Evolutionary conservation across 2,329 filamentous ascomycete genomes (phyloP).

Genomic region (Boeremia exigua): DNA sequence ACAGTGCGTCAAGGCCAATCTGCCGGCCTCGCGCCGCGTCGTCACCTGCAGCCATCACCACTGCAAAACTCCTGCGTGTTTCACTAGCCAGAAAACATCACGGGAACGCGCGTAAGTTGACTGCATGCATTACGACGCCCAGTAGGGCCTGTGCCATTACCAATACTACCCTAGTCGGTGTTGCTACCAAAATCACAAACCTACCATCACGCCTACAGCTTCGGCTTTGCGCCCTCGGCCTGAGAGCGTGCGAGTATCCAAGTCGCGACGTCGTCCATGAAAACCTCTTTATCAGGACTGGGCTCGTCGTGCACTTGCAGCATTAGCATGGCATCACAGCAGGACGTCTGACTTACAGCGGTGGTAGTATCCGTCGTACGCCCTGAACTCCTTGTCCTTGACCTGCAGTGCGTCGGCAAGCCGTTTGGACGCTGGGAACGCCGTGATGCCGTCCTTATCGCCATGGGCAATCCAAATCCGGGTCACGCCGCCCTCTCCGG

Average conservation of each 20-base stretch:
- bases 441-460: conserved; percentile 72
- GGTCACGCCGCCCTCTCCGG: conserved; percentile 61
- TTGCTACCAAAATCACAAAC: no score
- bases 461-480: conserved; percentile 79
- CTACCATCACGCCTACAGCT: conserved; percentile 37
- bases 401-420: conserved; percentile 66
- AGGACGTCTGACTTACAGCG: conserved; percentile 56
- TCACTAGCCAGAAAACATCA: conserved; percentile 11
- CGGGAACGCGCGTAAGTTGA: conserved; percentile 14
- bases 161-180: no score
- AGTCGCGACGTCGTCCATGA: conserved; percentile 43
- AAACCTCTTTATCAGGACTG: conserved; percentile 41
- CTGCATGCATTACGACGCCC: conserved; percentile 14
- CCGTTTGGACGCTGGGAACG: conserved; percentile 67
- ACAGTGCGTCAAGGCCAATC: neutral
- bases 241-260: conserved; percentile 46
- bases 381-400: conserved; percentile 72
- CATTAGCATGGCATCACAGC: conserved; percentile 20
- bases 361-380: conserved; percentile 81
- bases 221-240: conserved; percentile 39
- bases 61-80: conserved; percentile 12
- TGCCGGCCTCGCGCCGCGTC: conserved; percentile 4
- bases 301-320: conserved; percentile 47
- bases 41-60: conserved; percentile 8
- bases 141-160: conserved; percentile 9